Evolutionary conservation across 768 basidiomycete species (phyloP), one percentile per base, ranked within the genome.

Genomic region (Xerocomellus chrysenteron): DNA sequence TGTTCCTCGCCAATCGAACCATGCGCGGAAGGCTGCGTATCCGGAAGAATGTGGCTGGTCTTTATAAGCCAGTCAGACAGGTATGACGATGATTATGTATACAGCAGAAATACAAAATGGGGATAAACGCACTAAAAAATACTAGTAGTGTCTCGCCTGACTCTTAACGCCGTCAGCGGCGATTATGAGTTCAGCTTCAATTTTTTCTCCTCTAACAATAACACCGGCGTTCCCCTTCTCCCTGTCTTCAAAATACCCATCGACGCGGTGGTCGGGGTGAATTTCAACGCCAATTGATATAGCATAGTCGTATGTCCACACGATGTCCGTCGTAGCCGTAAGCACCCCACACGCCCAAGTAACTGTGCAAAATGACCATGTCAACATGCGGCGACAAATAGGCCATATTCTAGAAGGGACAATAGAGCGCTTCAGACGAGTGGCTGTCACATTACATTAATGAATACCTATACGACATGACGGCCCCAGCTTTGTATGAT

Each of bases 321-420:
- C 65, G 70, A 58, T 68, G 63, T n/a, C 65, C 69, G 53, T 68
- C 63, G 57, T 68, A 66, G 32, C 56, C 52, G 58, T 60, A 60
- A 49, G 61, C 58, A 32, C 56, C 63, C 47, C 49, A 63, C 33
- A 43, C 57, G 36, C 68, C 61, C 45, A 60, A 44, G 56, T 53
- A 64, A 59, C 67, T 65, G 55, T 63, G 53, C 42, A 59, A 49
- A 40, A 52, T 48, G 46, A 66, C 49, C 21, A 42, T 47, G 37
- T 53, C 40, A 49, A 55, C 41, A 42, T 60, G 61, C n/a, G 21
- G 21, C 49, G 49, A 55, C 63, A 65, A 46, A 67, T 35, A 47
- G 35, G 46, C 60, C 60, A 59, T 24, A 65, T 59, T 63, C 68
- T 69, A 65, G 59, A 57, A 48, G 40, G 30, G 51, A 63, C 40